Evolutionary conservation across 2,329 filamentous ascomycete genomes (phyloP).

Genomic region (Trichoderma cornu-damae): DNA sequence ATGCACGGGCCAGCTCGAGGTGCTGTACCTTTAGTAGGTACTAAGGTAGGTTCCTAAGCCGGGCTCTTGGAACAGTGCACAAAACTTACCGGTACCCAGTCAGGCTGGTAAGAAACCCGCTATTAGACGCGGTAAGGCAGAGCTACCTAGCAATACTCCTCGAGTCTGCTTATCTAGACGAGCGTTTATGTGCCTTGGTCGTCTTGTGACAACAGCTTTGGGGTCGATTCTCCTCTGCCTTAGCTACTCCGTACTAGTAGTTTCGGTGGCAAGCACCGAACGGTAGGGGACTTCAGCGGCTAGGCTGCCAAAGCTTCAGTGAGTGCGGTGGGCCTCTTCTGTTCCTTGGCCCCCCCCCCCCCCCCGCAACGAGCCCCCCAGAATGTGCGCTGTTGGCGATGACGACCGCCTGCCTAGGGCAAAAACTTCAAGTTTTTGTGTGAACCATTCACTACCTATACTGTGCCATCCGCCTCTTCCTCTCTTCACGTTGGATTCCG

Average conservation of each 20-base stretch:
- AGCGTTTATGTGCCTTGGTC: not conserved
- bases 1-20: constrained; percentile 1
- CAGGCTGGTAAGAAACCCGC: not conserved
- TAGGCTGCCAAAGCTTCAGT: constrained; percentile 1
- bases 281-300: not conserved
- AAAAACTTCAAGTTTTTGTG: too few relatives aligned
- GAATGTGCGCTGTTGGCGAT: not conserved
- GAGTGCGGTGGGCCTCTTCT: constrained; percentile 9
- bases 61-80: too few relatives aligned
- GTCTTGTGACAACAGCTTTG: not conserved
- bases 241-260: too few relatives aligned
- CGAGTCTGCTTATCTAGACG: not conserved
- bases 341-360: constrained; percentile 16
- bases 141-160: not conserved
- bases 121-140: not conserved
- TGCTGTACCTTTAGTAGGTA: not conserved
- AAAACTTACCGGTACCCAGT: too few relatives aligned
- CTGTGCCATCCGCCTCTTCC: not conserved
- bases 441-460: not conserved
- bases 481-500: not conserved
- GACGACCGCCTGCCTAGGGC: not conserved
- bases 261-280: too few relatives aligned
- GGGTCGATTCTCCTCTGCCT: too few relatives aligned
- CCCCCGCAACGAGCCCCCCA: constrained; percentile 4
- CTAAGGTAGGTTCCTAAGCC: too few relatives aligned